Evolutionary conservation across 192 early-diverging fungal genomes (phyloP).

Genomic region (Phycomyces nitens): DNA sequence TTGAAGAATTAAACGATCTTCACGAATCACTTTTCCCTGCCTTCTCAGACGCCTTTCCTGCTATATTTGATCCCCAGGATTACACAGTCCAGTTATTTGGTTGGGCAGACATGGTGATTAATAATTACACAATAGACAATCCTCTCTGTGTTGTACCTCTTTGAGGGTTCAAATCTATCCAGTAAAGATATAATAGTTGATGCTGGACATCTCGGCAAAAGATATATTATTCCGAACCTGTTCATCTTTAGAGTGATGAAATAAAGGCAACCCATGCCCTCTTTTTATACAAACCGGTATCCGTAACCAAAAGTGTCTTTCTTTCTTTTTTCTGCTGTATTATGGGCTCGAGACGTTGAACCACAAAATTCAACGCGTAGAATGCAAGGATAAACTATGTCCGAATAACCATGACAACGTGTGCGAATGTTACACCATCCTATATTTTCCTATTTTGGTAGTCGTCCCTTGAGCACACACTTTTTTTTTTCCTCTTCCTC

Average conservation of each 20-base stretch:
- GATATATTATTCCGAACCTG: too few species aligned
- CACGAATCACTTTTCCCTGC: conserved; percentile 25
- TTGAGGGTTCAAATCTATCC: conserved; percentile 10
- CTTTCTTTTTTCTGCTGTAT: not conserved
- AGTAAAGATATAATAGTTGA: too few species aligned
- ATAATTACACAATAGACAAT: conserved; percentile 15
- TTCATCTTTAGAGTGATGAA: too few species aligned
- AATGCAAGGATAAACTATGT: too few species aligned
- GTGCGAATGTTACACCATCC: not conserved
- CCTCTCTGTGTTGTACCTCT: conserved; percentile 20
- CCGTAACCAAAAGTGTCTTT: too few species aligned
- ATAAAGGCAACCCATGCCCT: too few species aligned
- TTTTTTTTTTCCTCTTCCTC: not conserved
- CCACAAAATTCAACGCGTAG: too few species aligned
- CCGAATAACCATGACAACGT: not conserved
- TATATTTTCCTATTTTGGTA: not conserved
- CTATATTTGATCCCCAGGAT: conserved; percentile 11
- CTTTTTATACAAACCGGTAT: too few species aligned
- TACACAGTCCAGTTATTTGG: conserved; percentile 16
- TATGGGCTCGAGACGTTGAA: too few species aligned
- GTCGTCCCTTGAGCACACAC: not conserved
- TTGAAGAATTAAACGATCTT: conserved; percentile 19
- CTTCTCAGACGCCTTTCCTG: conserved; percentile 22
- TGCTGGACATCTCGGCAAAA: too few species aligned
- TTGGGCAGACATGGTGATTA: conserved; percentile 30